phyloP scores from a whole-genome alignment of 1,139 yeast species.

The Pichia sp. region DNA sequence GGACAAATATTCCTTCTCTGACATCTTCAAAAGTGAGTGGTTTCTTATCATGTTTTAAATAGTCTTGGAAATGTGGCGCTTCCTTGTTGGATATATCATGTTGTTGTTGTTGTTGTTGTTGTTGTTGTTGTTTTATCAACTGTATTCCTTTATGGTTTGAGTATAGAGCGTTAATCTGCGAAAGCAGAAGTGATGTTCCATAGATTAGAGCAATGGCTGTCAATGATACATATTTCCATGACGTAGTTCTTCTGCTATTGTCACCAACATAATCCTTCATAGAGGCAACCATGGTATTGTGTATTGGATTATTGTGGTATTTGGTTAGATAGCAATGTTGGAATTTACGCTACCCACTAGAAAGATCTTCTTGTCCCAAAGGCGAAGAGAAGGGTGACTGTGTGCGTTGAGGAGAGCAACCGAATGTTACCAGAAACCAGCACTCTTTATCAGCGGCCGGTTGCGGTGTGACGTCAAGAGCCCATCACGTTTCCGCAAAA shows the following conservation, averaged over 20 bases:
- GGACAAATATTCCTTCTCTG: constrained; percentile 46
- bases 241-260: background rate
- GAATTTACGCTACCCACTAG: too few relatives aligned
- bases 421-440: too few relatives aligned
- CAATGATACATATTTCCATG: constrained; percentile 9
- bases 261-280: background rate
- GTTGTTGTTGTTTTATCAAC: background rate
- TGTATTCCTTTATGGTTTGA: constrained; percentile 3
- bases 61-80: background rate
- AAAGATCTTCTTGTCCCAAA: too few relatives aligned
- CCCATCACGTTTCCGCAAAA: too few relatives aligned
- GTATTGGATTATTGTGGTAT: too few relatives aligned
- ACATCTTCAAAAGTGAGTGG: constrained; percentile 33
- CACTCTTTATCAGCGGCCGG: too few relatives aligned
- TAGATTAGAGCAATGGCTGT: constrained; percentile 9
- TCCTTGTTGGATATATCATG: too few relatives aligned
- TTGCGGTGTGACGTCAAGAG: too few relatives aligned
- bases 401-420: too few relatives aligned
- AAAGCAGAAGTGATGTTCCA: constrained; percentile 13
- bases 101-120: background rate
- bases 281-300: background rate
- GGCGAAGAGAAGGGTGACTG: too few relatives aligned
- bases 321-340: too few relatives aligned
- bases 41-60: constrained; percentile 7
- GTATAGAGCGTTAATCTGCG: constrained; percentile 13